These are phyloP conservation scores for Babesia ovata DNA, from an alignment of 169 alveolate species.

Conservation along the genomic window DNA sequence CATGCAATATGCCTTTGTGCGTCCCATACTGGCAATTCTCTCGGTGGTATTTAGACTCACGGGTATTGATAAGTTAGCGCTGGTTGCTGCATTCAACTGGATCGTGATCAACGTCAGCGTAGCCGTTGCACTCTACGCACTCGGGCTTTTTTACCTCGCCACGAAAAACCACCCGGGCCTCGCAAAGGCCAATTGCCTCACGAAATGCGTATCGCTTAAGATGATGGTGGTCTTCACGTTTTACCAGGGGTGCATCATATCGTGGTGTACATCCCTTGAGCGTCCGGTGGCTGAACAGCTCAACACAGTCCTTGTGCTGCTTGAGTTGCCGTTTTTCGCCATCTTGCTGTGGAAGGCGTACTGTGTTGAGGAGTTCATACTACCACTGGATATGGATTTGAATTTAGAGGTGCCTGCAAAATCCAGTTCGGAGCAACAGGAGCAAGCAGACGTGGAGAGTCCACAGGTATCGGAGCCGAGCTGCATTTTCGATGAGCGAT, in stretches of 20 bases:
- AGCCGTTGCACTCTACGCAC: slow-evolving; percentile 61
- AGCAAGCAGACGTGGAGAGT: not conserved
- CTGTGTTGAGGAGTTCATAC: slow-evolving; percentile 48
- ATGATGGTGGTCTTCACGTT: slow-evolving; percentile 57
- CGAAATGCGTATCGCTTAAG: slow-evolving; percentile 63
- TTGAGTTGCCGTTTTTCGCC: slow-evolving; percentile 57
- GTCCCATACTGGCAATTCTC: slow-evolving; percentile 46
- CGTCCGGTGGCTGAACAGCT: slow-evolving; percentile 20
- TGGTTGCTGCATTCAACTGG: slow-evolving; percentile 26
- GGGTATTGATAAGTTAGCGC: slow-evolving; percentile 28
- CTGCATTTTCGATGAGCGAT: not conserved
- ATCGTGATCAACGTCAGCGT: slow-evolving; percentile 50
- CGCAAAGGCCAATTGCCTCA: slow-evolving; percentile 55
- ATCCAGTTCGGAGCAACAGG: not conserved
- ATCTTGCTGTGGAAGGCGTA: slow-evolving; percentile 52
- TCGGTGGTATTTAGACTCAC: slow-evolving; percentile 31
- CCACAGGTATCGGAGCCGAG: not conserved
- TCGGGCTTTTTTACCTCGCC: slow-evolving; percentile 62
- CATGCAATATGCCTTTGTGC: slow-evolving; percentile 64
- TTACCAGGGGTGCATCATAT: slow-evolving; percentile 55
- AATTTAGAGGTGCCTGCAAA: not conserved
- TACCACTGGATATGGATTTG: not conserved
- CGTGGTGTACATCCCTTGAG: slow-evolving; percentile 29
- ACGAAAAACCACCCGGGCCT: slow-evolving; percentile 66
- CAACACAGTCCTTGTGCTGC: slow-evolving; percentile 45